Conservation (phyloP, 2,329 filamentous ascomycete species). For the Fusarium proliferatum region DNA sequence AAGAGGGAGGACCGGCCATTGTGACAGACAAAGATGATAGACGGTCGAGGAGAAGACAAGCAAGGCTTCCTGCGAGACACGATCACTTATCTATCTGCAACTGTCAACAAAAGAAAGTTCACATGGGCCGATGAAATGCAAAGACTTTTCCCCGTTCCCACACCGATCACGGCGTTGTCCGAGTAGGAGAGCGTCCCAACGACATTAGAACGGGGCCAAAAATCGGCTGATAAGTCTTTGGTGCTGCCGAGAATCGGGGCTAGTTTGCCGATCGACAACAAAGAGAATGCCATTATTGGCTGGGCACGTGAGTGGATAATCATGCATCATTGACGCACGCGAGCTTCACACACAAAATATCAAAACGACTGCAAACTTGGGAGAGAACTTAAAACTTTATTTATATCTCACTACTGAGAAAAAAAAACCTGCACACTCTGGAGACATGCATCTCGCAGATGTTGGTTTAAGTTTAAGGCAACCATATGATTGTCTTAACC, state of each 20-base stretch:
- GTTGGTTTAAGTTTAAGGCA: slow-evolving; percentile 2
- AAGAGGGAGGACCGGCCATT: slow-evolving; percentile 54
- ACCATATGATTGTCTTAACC: not conserved
- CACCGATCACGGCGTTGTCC: slow-evolving; percentile 44
- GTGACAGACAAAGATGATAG: slow-evolving; percentile 17
- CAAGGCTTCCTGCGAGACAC: slow-evolving; percentile 3
- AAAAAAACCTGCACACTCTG: not conserved
- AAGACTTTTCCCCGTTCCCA: slow-evolving; percentile 38
- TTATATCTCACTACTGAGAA: slow-evolving; percentile 33
- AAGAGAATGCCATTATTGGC: slow-evolving; percentile 10
- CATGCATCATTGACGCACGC: not conserved
- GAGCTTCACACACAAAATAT: slow-evolving; percentile 8
- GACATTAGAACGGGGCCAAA: slow-evolving; percentile 15
- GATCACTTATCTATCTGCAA: slow-evolving; percentile 33
- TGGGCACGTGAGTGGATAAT: slow-evolving; percentile 11
- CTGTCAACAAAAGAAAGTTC: slow-evolving; percentile 18
- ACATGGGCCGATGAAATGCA: slow-evolving; percentile 25
- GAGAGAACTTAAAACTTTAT: slow-evolving; percentile 36
- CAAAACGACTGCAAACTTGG: not conserved
- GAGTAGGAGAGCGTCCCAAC: slow-evolving; percentile 5
- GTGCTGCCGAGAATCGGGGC: slow-evolving; percentile 38
- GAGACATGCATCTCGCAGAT: slow-evolving; percentile 8
- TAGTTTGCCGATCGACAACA: slow-evolving; percentile 11
- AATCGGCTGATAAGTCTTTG: slow-evolving; percentile 19
- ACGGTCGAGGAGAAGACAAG: slow-evolving; percentile 11